These are phyloP conservation scores for Monilinia laxa DNA, from an alignment of 2,329 filamentous ascomycete species.

Conservation along the genomic window DNA sequence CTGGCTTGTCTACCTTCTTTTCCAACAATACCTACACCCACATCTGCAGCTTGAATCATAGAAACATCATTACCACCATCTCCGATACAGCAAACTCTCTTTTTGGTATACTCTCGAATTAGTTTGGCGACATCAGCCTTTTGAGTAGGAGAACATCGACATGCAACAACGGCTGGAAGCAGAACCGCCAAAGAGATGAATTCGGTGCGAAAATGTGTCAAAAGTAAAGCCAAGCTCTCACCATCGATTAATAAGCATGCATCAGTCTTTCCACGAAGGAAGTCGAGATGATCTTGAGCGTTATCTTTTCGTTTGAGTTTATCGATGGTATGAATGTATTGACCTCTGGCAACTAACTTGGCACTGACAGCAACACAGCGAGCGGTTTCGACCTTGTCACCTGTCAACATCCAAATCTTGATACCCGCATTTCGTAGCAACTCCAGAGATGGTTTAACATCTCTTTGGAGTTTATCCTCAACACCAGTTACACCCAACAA, in stretches of 20 bases:
- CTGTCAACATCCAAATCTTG: constrained; percentile 99
- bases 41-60: constrained; percentile 98
- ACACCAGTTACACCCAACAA: constrained; percentile 96
- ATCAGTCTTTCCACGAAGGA: constrained; percentile 83
- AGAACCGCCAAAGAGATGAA: constrained; percentile 88
- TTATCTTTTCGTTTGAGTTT: constrained; percentile 81
- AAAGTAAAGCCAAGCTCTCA: constrained; percentile 80
- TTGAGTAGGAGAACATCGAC: constrained; percentile 93
- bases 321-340: constrained; percentile 92
- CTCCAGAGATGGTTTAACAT: constrained; percentile 94
- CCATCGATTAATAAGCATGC: constrained; percentile 90
- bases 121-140: constrained; percentile 92
- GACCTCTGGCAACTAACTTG: constrained; percentile 87
- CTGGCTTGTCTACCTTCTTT: constrained; percentile 96
- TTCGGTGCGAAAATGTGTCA: constrained; percentile 76
- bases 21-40: constrained; percentile 95
- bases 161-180: constrained; percentile 90
- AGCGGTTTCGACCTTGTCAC: constrained; percentile 97
- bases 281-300: constrained; percentile 84
- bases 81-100: constrained; percentile 95
- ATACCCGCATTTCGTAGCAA: constrained; percentile 94
- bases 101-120: constrained; percentile 88
- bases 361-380: constrained; percentile 94
- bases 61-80: constrained; percentile 98
- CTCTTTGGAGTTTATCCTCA: constrained; percentile 92